Conservation (phyloP, 345 rosid species). For the Eucalyptus marginata region DNA sequence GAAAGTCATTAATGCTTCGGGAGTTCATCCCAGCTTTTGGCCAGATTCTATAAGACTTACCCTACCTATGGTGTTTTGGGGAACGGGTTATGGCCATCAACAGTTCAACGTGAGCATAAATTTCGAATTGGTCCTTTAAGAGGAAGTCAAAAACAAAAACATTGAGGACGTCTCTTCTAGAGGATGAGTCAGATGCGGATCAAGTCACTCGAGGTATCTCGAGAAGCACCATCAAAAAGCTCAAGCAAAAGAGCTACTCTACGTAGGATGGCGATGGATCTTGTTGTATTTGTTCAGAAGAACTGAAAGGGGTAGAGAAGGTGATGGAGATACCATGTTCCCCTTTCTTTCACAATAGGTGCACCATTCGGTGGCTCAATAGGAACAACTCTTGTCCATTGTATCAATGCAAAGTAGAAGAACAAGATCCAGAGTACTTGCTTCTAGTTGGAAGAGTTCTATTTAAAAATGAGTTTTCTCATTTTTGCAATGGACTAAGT, state of each 20-base stretch:
- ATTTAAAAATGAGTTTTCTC: not conserved
- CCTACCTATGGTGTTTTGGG: not conserved
- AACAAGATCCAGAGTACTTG: not conserved
- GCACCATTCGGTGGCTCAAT: not conserved
- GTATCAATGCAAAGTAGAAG: not conserved
- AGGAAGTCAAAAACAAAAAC: not conserved
- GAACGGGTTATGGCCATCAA: no score
- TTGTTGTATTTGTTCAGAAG: not conserved
- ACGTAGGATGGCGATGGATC: not conserved
- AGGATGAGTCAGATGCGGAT: not conserved
- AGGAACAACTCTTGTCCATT: not conserved
- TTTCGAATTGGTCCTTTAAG: not conserved
- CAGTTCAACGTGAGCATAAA: not conserved
- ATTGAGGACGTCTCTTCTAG: not conserved
- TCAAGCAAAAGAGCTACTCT: not conserved
- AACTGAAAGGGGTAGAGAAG: not conserved
- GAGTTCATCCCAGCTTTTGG: no score
- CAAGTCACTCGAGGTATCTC: not conserved
- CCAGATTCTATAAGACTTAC: not conserved
- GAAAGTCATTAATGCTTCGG: not conserved
- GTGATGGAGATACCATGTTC: not conserved
- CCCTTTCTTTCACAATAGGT: not conserved
- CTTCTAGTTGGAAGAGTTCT: not conserved
- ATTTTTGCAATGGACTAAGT: not conserved
- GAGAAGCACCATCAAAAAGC: not conserved